A percentile compares a stretch with the other conserved stretches of the same genome.
Conservation (phyloP, 768 basidiomycete species). For the Mycena pura region DNA sequence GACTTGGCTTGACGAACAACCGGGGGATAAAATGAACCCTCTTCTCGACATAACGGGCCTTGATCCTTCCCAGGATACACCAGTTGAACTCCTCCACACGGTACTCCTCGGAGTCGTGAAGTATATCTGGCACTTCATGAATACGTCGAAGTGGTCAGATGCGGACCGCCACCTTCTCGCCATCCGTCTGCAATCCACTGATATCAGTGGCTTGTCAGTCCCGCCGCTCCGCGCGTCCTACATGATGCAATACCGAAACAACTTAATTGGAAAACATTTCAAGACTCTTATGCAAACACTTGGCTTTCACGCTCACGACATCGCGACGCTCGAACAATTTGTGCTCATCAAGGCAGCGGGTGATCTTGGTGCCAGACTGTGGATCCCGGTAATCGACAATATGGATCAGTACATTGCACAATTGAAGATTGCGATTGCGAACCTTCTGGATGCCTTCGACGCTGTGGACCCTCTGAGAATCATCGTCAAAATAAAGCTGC, state of each 20-base stretch:
- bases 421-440: background rate
- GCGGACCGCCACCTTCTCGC: conserved; percentile 8
- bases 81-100: too few species aligned
- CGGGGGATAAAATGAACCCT: too few species aligned
- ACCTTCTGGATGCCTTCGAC: conserved; percentile 29
- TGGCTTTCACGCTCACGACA: conserved; percentile 12
- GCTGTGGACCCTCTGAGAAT: conserved; percentile 28
- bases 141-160: conserved; percentile 10
- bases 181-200: conserved; percentile 18
- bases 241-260: too few species aligned
- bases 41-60: too few species aligned
- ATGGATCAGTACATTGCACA: conserved; percentile 19
- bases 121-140: too few species aligned
- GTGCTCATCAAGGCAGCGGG: conserved; percentile 22
- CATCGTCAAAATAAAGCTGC: conserved; percentile 31
- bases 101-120: too few species aligned
- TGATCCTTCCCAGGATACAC: too few species aligned
- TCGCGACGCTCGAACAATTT: conserved; percentile 5
- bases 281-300: conserved; percentile 29
- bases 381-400: conserved; percentile 27
- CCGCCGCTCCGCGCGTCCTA: conserved; percentile 21
- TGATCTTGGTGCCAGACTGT: conserved; percentile 23
- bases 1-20: too few species aligned
- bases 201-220: conserved; percentile 17
- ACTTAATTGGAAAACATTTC: conserved; percentile 36